These are phyloP conservation scores for Eucalyptus regnans DNA, from an alignment of 345 rosid genomes.

Conservation along the genomic window DNA sequence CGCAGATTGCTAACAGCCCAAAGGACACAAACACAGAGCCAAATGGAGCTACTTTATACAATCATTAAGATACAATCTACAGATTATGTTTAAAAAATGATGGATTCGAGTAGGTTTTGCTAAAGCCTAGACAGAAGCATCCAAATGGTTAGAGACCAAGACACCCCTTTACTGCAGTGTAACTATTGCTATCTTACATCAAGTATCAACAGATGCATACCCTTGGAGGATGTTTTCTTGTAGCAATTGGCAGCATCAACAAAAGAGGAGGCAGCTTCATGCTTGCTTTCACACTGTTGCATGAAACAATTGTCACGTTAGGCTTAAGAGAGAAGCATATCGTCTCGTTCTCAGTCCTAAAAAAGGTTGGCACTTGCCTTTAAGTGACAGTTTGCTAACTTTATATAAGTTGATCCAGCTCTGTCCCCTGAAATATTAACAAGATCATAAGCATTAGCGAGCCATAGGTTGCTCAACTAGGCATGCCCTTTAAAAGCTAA, in stretches of 20 bases:
- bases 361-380: constrained; percentile 21
- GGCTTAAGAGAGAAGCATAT: background rate
- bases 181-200: background rate
- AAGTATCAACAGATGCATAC: constrained; percentile 15
- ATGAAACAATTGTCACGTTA: background rate
- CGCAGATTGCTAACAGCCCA: background rate
- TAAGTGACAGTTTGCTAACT: constrained; percentile 65
- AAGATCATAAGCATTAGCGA: background rate
- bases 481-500: background rate
- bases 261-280: constrained; percentile 79
- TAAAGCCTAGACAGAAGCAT: background rate
- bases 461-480: background rate
- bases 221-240: constrained; percentile 63
- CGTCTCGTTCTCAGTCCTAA: background rate
- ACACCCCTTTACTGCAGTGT: background rate
- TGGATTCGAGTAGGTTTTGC: background rate
- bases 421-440: constrained; percentile 56
- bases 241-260: constrained; percentile 89
- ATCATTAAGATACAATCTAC: background rate
- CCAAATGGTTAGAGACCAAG: background rate
- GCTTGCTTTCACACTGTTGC: constrained; percentile 66
- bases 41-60: background rate
- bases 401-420: constrained; percentile 63
- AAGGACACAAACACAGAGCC: background rate
- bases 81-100: background rate